These are phyloP conservation scores for Alternaria solani DNA, from an alignment of 2,329 filamentous ascomycete species.

Conservation along the genomic window DNA sequence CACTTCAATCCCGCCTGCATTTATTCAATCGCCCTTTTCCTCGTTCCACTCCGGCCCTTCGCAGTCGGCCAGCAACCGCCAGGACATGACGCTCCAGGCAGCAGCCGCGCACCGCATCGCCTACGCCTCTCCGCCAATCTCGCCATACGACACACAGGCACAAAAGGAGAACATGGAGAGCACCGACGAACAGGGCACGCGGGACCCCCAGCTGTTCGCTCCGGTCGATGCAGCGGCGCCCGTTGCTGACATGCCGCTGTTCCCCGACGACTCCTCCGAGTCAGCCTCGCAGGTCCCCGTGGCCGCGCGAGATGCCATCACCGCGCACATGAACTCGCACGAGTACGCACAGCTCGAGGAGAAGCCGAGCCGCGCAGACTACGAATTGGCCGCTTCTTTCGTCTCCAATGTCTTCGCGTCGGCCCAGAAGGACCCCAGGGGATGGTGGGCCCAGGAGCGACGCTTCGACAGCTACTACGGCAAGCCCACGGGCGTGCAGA, in stretches of 20 bases:
- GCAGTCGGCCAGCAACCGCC: conserved; percentile 31
- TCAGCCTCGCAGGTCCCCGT: conserved; percentile 22
- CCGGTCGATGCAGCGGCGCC: conserved; percentile 36
- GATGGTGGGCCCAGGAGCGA: conserved; percentile 55
- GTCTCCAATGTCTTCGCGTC: conserved; percentile 43
- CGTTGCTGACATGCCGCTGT: conserved; percentile 46
- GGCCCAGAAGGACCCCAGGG: conserved; percentile 53
- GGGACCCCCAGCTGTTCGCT: conserved; percentile 50
- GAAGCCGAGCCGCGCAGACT: conserved; percentile 49
- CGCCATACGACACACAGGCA: conserved; percentile 46
- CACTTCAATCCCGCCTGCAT: conserved; percentile 38
- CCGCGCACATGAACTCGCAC: conserved; percentile 46
- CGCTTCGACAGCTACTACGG: conserved; percentile 59
- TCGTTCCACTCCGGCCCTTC: conserved; percentile 40
- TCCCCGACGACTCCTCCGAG: conserved; percentile 41
- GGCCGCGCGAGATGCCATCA: conserved; percentile 30
- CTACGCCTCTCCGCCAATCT: conserved; percentile 53
- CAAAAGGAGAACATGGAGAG: conserved; percentile 50
- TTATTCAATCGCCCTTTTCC: conserved; percentile 33
- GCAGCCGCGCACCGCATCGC: conserved; percentile 37
- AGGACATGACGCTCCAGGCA: conserved; percentile 30
- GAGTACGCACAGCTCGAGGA: conserved; percentile 39
- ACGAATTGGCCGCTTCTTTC: conserved; percentile 46
- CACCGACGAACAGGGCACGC: conserved; percentile 36
- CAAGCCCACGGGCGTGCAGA: conserved; percentile 53